Base-by-base conservation (phyloP, 2,329 filamentous ascomycete species). In the Colletotrichum tanaceti region DNA sequence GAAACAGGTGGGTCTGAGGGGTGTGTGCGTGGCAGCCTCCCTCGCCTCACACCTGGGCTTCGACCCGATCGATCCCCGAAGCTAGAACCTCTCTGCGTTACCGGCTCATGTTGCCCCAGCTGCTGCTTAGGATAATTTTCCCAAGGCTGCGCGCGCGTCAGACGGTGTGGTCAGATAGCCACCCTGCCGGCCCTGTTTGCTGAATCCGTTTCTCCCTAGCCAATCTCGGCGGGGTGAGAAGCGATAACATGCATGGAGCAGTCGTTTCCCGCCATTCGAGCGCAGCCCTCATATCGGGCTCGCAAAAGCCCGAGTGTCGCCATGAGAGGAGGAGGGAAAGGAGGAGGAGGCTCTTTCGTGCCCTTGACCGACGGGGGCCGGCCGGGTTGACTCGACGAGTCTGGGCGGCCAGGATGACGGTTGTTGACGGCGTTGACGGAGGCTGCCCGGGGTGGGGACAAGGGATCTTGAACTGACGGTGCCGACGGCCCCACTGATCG, bases 1-100 rank as follows among this genome's bases (percentile, higher is more conserved):
- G 65, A 68, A 68, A 68, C 65, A 65, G 49, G 65, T 68, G 61
- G 65, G 55, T 62, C 43, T 43, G 49, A 43, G 61, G 64, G 38
- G 57, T 28, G 58, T n/a, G 62, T 68, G 62, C 62, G 65, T 68
- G 65, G 65, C 65, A 65, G 55, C 54, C 20, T 68, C 9, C 28
- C 28, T 32, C 28, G 28, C 28, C 62, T 59, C 35, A 41, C 57
- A 59, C 43, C 58, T 63, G 38, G n/a, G 41, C 55, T 16, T 65
- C 20, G 54, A 50, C 65, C 50, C 43, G 43, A 55, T 59, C 38
- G n/a, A n/a, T n/a, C n/a, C 65, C 65, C 54, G 62, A 60, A 57
- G 28, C 46, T 50, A 43, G 41, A 47, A 43, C 39, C 47, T 61
- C 63, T 61, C 47, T 20, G 20, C 11, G 22, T 39, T 22, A 16